Evolutionary conservation across 2,329 filamentous ascomycete genomes (phyloP).

Genomic region (Aspergillus latus): DNA sequence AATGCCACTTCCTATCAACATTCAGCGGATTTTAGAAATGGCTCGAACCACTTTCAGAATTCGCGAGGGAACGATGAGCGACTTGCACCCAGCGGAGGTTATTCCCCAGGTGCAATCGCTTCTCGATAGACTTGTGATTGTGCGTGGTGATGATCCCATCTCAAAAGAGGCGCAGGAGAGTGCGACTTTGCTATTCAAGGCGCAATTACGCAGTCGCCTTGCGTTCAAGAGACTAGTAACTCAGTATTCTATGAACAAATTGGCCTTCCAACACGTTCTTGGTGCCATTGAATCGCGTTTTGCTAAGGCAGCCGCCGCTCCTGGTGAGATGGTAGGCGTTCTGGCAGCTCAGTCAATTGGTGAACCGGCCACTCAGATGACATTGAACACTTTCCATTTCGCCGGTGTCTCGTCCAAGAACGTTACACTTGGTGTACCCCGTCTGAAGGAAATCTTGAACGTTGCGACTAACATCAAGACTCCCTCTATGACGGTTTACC

Average conservation of each 20-base stretch:
- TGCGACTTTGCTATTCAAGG: conserved; percentile 89
- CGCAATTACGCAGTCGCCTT: conserved; percentile 80
- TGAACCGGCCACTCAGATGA: conserved; percentile 99
- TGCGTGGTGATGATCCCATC: conserved; percentile 79
- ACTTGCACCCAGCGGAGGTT: conserved; percentile 83
- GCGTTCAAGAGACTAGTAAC: conserved; percentile 92
- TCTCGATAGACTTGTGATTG: conserved; percentile 75
- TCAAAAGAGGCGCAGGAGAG: conserved; percentile 84
- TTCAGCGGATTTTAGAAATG: conserved; percentile 85
- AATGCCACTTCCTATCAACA: conserved; percentile 90
- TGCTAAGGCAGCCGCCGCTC: conserved; percentile 78
- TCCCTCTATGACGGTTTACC: conserved; percentile 91
- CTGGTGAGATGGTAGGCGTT: conserved; percentile 98
- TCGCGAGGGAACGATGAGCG: conserved; percentile 79
- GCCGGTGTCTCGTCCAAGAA: conserved; percentile 99
- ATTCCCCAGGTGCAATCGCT: conserved; percentile 75
- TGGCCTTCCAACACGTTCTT: conserved; percentile 88
- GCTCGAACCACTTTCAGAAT: conserved; percentile 90
- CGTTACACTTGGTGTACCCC: conserved; percentile 96
- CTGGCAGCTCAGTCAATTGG: conserved; percentile 97
- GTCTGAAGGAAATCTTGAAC: conserved; percentile 99
- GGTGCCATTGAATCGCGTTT: conserved; percentile 90
- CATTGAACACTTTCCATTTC: conserved; percentile 99
- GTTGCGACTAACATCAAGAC: conserved; percentile 98
- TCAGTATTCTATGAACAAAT: conserved; percentile 79